Base-by-base conservation (phyloP, 306 rosid genomes). In the Cucurbita maxima region DNA sequence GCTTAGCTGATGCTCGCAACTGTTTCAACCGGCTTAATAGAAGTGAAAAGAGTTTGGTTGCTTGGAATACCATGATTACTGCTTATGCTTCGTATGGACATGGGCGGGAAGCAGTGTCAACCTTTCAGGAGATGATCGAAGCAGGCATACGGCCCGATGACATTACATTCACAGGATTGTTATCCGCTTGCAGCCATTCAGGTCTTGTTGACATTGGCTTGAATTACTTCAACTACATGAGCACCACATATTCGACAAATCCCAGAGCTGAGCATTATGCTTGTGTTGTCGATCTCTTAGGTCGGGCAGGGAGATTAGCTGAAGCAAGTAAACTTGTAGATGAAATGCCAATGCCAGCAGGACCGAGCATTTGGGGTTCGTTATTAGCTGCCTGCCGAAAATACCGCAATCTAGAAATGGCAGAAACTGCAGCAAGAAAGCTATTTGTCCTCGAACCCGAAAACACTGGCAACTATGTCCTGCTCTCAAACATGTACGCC, bases 331-430 rank as follows among this genome's bases (percentile, higher is more conserved):
- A 89, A 45, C 72, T 78, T 30, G 78, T 88, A 76, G 25, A 71
- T 55, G 82, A 84, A 86, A 89, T 94, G 96, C 83, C 89, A 10
- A 81, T 90, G 81, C 81, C 76, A 71, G 84, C 92, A 8, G 92
- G 88, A 76, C 79, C 96, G 3, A 94, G 83, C 83, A 83, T 91
- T 81, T 94, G 96, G 97, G 93, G 93, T 59, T 87, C 95, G 44
- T 52, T 94, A 80, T 77, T 94, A 30, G 89, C 87, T 55, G 89
- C 89, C 25, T 87, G 97, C 74, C 85, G 89, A 85, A 84, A 80
- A 75, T 80, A 86, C 75, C 56, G 82, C 79, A 88, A 90, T 82
- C 84, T 86, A 58, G 87, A 86, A 75, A 81, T 86, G 78, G 92
- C 96, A 58, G 12, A 69, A 20, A 76, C 79, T 70, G 95, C 92